Base-by-base conservation (phyloP, 139 green algal species). In the Chlamydomonas schloesseri region DNA sequence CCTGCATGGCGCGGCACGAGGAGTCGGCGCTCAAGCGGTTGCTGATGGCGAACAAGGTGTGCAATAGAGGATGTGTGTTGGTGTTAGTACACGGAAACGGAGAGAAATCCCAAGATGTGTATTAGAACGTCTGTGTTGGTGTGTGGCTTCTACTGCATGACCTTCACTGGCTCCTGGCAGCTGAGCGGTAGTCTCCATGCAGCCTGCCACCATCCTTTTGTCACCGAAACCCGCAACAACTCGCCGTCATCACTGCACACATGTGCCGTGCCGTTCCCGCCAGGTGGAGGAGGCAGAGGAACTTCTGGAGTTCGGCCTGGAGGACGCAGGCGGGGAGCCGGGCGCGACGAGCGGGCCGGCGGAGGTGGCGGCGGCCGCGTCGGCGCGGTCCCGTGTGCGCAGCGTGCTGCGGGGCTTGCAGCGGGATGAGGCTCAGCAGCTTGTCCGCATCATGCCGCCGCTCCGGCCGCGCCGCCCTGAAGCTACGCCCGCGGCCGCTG, bases 201-300 rank as follows among this genome's bases (percentile, higher is more conserved):
- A 33, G 24, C 17, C 17, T 9, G 14, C 62, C 62, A 69, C 17
- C 62, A 15, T 13, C 53, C 53, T 13, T 15, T 58, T 13, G 53
- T 13, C 53, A 15, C 15, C 13, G 53, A 23, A 15, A 13, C 13
- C 13, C 53, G 53, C 53, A 58, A 15, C 62, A n/a, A 13, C 26
- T 69, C 9, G 62, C 24, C n/a, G n/a, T 69, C 24, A 13, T 17
- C 17, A 69, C 62, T 69, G 62, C 17, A 14, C 62, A 58, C 53
- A 58, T 58, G 53, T 13, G 13, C 15, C 53, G 15, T 13, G 53
- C 53, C 53, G 13, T 13, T 58, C 53, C 15, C 13, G 13, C 36
- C 53, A 82, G 74, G 21, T 82, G 58, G 74, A 82, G 17, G 74
- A 82, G 74, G 74, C 57, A 34, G 74, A 82, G 74, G 36, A 58